Evolutionary conservation across 2,329 filamentous ascomycete species (phyloP).

Genomic region (Sarocladiaceae sp.): DNA sequence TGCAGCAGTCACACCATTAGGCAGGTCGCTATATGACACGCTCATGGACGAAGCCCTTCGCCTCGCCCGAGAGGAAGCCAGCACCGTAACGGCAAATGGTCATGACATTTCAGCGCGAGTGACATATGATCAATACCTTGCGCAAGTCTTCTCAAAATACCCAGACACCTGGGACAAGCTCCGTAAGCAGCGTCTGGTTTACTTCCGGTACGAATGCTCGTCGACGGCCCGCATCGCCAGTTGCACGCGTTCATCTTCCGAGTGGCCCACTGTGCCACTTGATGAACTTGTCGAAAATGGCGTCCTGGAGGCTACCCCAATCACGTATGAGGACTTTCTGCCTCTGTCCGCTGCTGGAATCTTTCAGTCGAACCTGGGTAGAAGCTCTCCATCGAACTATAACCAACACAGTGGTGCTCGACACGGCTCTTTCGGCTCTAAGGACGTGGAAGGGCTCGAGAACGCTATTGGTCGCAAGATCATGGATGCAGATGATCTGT

Average conservation of each 20-base stretch:
- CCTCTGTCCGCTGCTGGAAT: constrained; percentile 47
- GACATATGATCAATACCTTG: constrained; percentile 17
- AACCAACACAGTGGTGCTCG: background rate
- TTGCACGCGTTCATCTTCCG: background rate
- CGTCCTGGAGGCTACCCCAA: constrained; percentile 30
- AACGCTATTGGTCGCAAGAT: constrained; percentile 11
- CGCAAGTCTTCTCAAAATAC: constrained; percentile 26
- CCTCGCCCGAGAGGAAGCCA: background rate
- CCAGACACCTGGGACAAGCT: constrained; percentile 37
- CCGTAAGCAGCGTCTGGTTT: constrained; percentile 29
- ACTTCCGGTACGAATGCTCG: constrained; percentile 26
- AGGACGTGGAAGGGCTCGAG: constrained; percentile 13
- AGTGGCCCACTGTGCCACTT: constrained; percentile 12
- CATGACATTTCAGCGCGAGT: background rate
- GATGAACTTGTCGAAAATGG: constrained; percentile 26
- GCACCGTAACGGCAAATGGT: background rate
- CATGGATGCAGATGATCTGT: constrained; percentile 12
- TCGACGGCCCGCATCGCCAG: background rate
- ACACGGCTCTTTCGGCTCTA: background rate
- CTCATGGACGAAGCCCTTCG: constrained; percentile 27
- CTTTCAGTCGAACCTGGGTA: constrained; percentile 36
- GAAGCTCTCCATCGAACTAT: background rate
- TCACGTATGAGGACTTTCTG: constrained; percentile 49
- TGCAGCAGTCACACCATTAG: constrained; percentile 38
- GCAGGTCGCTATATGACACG: constrained; percentile 38